Conservation (phyloP, 164 flowering plant species). For the Macadamia integrifolia region DNA sequence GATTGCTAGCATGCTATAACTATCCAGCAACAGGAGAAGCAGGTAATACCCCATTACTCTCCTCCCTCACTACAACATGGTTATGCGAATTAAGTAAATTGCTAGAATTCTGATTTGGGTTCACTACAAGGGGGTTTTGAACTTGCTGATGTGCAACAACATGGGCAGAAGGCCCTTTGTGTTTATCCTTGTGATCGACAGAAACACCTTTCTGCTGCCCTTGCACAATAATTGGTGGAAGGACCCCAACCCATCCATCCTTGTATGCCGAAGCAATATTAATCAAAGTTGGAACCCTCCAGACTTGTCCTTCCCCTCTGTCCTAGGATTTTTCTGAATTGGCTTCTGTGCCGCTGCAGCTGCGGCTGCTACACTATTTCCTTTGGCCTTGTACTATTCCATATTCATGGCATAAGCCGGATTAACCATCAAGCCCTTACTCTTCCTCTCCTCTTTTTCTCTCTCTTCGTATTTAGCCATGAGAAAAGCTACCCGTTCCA, state of each 20-base stretch:
- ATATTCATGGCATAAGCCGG: neutral
- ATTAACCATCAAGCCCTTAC: neutral
- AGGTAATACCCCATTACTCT: slow-evolving; percentile 7
- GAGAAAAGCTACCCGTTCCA: slow-evolving; percentile 31
- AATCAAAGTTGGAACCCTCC: slow-evolving; percentile 2
- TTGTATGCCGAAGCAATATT: slow-evolving; percentile 3
- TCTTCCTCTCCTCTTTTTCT: slow-evolving; percentile 4
- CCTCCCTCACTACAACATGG: slow-evolving; percentile 7
- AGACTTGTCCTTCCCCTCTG: neutral
- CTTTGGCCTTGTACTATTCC: slow-evolving; percentile 14
- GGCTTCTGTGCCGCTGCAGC: slow-evolving; percentile 19
- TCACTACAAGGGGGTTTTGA: slow-evolving; percentile 2
- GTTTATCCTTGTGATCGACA: slow-evolving; percentile 8
- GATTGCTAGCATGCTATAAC: slow-evolving; percentile 3
- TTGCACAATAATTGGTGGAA: slow-evolving; percentile 1
- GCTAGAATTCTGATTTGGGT: slow-evolving; percentile 1
- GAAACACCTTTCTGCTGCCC: neutral
- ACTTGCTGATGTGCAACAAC: slow-evolving; percentile 6
- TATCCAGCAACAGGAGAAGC: slow-evolving; percentile 7
- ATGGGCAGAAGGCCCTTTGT: slow-evolving; percentile 5
- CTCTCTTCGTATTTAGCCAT: slow-evolving; percentile 20
- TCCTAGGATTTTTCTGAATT: neutral
- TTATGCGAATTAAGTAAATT: neutral
- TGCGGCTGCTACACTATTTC: slow-evolving; percentile 11
- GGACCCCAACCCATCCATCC: slow-evolving; percentile 4